A percentile compares a stretch with the other conserved stretches of the same genome.
Evolutionary conservation across 345 rosid species (phyloP).

Genomic region (Pugionium cornutum): DNA sequence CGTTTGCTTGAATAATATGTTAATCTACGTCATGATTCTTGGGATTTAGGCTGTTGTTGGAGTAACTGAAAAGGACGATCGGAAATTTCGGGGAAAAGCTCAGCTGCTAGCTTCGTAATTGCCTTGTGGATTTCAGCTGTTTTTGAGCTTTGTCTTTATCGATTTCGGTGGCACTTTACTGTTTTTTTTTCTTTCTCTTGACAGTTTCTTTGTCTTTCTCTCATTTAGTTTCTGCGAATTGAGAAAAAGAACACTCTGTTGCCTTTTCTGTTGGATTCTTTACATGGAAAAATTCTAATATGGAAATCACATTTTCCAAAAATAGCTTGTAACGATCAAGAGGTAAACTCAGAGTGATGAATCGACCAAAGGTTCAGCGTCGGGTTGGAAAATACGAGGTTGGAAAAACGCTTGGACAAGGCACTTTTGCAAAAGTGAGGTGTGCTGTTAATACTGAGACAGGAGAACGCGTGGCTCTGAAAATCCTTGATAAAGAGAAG

Average conservation of each 20-base stretch:
- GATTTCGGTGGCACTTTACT: not conserved
- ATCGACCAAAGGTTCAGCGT: slow-evolving; percentile 60
- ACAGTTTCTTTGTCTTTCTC: slow-evolving; percentile 4
- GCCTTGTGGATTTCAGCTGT: not conserved
- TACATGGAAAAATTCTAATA: not conserved
- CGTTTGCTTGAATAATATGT: not conserved
- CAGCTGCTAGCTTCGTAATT: slow-evolving; percentile 20
- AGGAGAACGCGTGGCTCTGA: slow-evolving; percentile 80
- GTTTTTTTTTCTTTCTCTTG: not conserved
- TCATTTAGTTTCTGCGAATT: not conserved
- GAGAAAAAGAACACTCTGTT: not conserved
- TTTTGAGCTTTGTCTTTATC: not conserved
- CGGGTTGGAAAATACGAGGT: slow-evolving; percentile 91
- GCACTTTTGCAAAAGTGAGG: slow-evolving; percentile 96
- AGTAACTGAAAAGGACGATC: not conserved
- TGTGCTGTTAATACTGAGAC: slow-evolving; percentile 72
- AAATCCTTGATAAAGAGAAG: slow-evolving; percentile 94
- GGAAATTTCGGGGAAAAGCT: not conserved
- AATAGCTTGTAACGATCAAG: slow-evolving; percentile 17
- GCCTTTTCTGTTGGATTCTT: not conserved
- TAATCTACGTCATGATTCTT: slow-evolving; percentile 18
- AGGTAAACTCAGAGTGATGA: slow-evolving; percentile 28
- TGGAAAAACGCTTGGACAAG: slow-evolving; percentile 92
- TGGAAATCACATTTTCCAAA: not conserved
- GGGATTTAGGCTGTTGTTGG: slow-evolving; percentile 2